These are phyloP conservation scores for Aspergillus cristatus DNA, from an alignment of 495 filamentous ascomycete genomes.

Conservation along the genomic window DNA sequence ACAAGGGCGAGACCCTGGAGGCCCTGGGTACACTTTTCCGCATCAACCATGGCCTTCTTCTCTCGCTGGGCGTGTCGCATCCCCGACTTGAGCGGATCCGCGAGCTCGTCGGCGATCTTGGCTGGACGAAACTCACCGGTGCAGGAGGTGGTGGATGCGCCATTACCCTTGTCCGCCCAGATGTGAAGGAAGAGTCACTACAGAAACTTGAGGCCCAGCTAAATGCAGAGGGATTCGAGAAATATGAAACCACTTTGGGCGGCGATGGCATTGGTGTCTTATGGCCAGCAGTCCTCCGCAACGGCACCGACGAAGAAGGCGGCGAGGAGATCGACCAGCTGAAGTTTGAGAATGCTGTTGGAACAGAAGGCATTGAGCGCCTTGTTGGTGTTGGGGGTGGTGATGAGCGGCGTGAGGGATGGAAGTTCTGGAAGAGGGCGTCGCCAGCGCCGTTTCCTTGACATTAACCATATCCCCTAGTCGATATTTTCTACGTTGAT, in stretches of 20 bases:
- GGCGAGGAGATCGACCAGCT: slow-evolving; percentile 89
- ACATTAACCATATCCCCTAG: background rate
- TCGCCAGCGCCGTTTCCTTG: slow-evolving; percentile 7
- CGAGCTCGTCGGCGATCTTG: slow-evolving; percentile 87
- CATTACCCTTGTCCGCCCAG: slow-evolving; percentile 76
- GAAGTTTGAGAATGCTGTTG: slow-evolving; percentile 75
- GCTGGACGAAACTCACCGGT: slow-evolving; percentile 95
- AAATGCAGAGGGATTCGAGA: slow-evolving; percentile 65
- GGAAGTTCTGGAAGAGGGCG: slow-evolving; percentile 83
- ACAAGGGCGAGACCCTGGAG: slow-evolving; percentile 51
- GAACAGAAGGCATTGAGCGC: slow-evolving; percentile 68
- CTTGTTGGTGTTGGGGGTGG: slow-evolving; percentile 48
- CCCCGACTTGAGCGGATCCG: slow-evolving; percentile 85
- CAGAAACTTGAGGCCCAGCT: slow-evolving; percentile 55
- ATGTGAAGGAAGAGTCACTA: slow-evolving; percentile 18
- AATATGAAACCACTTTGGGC: slow-evolving; percentile 80
- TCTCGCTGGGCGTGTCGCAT: slow-evolving; percentile 85
- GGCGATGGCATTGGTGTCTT: slow-evolving; percentile 89
- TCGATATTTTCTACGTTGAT: too few species aligned
- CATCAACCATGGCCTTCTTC: slow-evolving; percentile 86
- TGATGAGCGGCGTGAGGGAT: slow-evolving; percentile 64
- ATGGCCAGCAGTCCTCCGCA: slow-evolving; percentile 78
- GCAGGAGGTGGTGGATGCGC: slow-evolving; percentile 93
- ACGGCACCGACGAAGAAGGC: slow-evolving; percentile 61
- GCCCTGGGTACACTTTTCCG: slow-evolving; percentile 78